Evolutionary conservation across 306 rosid species (phyloP).

Genomic region (Mucuna pruriens): DNA sequence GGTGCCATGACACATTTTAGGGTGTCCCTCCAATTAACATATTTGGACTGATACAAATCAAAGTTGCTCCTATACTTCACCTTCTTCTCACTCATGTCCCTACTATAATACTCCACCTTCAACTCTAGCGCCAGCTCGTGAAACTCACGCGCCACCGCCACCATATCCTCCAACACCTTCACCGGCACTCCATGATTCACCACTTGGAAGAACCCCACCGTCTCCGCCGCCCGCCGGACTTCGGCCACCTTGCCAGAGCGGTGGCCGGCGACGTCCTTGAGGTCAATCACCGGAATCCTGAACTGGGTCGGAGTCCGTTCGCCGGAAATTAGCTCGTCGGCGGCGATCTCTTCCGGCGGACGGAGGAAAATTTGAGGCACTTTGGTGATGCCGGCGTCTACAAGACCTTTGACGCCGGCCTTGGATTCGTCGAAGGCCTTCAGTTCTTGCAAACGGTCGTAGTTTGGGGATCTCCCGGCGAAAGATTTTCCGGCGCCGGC

Average conservation of each 20-base stretch:
- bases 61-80: conserved; percentile 51
- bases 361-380: conserved; percentile 42
- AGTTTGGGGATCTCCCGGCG: neutral
- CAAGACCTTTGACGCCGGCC: conserved; percentile 50
- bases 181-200: conserved; percentile 50
- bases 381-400: conserved; percentile 40
- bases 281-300: conserved; percentile 46
- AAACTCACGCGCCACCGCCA: conserved; percentile 49
- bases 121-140: conserved; percentile 50
- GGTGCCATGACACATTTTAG: conserved; percentile 51
- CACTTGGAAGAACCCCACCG: conserved; percentile 53
- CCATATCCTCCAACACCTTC: conserved; percentile 40
- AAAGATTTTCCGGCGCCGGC: conserved; percentile 24
- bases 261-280: neutral
- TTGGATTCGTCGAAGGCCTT: conserved; percentile 51
- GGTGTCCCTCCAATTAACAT: conserved; percentile 58
- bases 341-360: conserved; percentile 34
- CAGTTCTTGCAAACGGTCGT: conserved; percentile 22
- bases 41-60: conserved; percentile 46
- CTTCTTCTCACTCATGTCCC: conserved; percentile 36
- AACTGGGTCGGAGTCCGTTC: neutral
- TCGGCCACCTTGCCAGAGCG: conserved; percentile 1
- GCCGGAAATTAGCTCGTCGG: neutral
- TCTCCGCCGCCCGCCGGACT: conserved; percentile 42
- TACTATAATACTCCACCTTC: conserved; percentile 45